These are phyloP conservation scores for Corinectria fuckeliana DNA, from an alignment of 2,329 filamentous ascomycete species.

Conservation along the genomic window DNA sequence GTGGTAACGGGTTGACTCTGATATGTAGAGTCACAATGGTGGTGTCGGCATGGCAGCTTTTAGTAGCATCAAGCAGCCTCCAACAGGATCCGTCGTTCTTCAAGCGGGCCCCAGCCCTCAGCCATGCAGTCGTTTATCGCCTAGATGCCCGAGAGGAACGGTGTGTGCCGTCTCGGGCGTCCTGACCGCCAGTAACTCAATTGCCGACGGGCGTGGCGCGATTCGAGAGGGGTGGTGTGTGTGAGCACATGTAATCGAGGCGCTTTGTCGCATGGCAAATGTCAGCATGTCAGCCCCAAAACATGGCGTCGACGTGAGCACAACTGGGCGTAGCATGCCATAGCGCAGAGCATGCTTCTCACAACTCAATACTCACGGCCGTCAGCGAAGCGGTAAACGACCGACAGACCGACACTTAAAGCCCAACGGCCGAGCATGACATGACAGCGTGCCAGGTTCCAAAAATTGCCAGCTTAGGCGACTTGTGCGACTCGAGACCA, in stretches of 20 bases:
- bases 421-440: background rate
- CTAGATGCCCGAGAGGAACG: background rate
- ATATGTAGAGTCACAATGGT: background rate
- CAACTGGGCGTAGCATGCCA: background rate
- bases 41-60: background rate
- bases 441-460: background rate
- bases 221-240: background rate
- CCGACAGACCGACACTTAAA: background rate
- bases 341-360: background rate
- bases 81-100: background rate
- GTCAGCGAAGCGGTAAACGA: conserved; percentile 3
- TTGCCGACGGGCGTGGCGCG: conserved; percentile 6
- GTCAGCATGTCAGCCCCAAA: conserved; percentile 16
- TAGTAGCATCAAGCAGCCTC: background rate
- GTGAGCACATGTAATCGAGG: conserved; percentile 1
- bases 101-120: background rate
- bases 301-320: background rate
- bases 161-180: background rate
- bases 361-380: background rate
- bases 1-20: background rate
- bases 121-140: background rate
- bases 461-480: background rate
- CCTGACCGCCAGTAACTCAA: background rate
- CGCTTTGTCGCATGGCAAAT: conserved; percentile 5
- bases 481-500: background rate